phyloP scores from a whole-genome alignment of 306 rosid genomes.

The Lupinus albus region DNA sequence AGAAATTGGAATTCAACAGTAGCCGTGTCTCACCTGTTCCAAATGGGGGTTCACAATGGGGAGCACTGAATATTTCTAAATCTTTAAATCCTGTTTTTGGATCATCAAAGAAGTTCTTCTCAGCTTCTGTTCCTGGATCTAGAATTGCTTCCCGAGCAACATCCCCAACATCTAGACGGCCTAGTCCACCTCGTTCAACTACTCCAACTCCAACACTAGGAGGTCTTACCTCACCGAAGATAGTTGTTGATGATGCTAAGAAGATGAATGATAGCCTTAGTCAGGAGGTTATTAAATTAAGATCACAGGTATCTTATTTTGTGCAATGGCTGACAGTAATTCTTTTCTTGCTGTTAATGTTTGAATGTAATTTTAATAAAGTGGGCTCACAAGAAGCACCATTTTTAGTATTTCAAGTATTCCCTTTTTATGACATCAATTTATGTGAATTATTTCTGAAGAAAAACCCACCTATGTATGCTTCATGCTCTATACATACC shows the following conservation, averaged over 20 bases:
- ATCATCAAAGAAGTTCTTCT: slow-evolving; percentile 95
- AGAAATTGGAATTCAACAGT: slow-evolving; percentile 92
- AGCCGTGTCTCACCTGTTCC: slow-evolving; percentile 95
- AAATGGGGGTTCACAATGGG: slow-evolving; percentile 93
- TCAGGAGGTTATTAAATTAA: slow-evolving; percentile 91
- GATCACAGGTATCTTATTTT: slow-evolving; percentile 72
- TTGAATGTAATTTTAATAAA: slow-evolving; percentile 22
- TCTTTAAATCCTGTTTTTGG: slow-evolving; percentile 97
- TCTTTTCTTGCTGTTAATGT: slow-evolving; percentile 21
- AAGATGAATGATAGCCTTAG: slow-evolving; percentile 87
- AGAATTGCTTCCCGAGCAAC: slow-evolving; percentile 99
- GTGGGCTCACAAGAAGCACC: slow-evolving; percentile 12
- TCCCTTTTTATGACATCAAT: slow-evolving; percentile 16
- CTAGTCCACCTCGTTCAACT: slow-evolving; percentile 99
- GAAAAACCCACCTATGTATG: background rate
- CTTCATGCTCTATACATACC: too few relatives aligned
- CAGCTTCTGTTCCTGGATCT: slow-evolving; percentile 99
- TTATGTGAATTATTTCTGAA: slow-evolving; percentile 23
- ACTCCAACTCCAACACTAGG: slow-evolving; percentile 98
- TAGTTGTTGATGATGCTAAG: slow-evolving; percentile 82
- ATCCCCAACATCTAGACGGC: slow-evolving; percentile 94
- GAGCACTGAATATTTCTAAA: slow-evolving; percentile 80
- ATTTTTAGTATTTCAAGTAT: background rate
- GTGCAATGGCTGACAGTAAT: slow-evolving; percentile 14
- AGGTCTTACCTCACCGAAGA: slow-evolving; percentile 93